These are phyloP conservation scores for Hymenotorrendiella dingleyae DNA, from an alignment of 2,329 filamentous ascomycete genomes.

Conservation along the genomic window DNA sequence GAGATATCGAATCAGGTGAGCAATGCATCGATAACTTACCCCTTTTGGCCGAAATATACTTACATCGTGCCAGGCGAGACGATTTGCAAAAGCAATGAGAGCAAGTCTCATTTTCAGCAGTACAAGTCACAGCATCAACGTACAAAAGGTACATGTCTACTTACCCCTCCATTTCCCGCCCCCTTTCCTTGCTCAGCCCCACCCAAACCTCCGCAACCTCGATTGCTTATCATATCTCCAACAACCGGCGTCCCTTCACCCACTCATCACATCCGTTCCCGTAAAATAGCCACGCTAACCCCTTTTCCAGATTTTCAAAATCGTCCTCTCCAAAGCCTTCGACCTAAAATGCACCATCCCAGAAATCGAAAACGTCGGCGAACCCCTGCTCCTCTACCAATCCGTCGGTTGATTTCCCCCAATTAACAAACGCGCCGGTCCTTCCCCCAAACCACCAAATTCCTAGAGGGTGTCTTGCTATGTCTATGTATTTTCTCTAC, in stretches of 20 bases:
- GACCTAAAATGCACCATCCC: slow-evolving; percentile 98
- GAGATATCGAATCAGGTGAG: slow-evolving; percentile 92
- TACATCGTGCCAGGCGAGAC: slow-evolving; percentile 59
- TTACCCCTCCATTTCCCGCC: background rate
- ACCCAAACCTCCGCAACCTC: background rate
- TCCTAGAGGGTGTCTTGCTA: no score
- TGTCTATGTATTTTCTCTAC: no score
- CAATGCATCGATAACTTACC: background rate
- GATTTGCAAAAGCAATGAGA: slow-evolving; percentile 97
- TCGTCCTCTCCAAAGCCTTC: slow-evolving; percentile 96
- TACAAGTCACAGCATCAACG: slow-evolving; percentile 98
- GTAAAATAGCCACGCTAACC: background rate
- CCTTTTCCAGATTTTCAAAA: slow-evolving; percentile 85
- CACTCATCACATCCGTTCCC: background rate
- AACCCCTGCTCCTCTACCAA: slow-evolving; percentile 89
- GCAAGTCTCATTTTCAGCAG: slow-evolving; percentile 97
- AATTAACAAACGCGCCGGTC: background rate
- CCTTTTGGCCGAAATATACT: slow-evolving; percentile 1
- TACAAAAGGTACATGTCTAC: slow-evolving; percentile 72
- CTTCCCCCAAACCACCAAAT: no score
- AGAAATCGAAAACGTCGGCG: slow-evolving; percentile 96
- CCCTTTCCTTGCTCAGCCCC: background rate
- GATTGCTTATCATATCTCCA: no score
- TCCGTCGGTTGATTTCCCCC: slow-evolving; percentile 33
- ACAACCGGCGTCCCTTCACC: background rate